Base-by-base conservation (phyloP, 2,329 filamentous ascomycete species). In the Paecilomyces niveus region DNA sequence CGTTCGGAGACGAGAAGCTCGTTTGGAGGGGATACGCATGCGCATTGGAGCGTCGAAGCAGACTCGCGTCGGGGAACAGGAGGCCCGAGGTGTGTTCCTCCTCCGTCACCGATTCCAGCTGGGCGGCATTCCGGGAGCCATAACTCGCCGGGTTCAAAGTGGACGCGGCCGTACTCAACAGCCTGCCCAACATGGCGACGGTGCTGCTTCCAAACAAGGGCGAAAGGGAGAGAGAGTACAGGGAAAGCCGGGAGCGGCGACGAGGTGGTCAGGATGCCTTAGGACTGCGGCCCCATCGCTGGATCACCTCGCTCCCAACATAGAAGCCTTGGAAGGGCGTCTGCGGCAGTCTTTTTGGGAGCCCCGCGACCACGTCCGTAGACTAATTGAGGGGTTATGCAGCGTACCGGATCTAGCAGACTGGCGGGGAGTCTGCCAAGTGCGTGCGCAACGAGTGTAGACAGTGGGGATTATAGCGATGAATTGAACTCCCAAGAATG, bases 11-110 rank as follows among this genome's bases (percentile, higher is more conserved):
- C 63, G 75, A 69, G 59, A 73, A 70, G 45, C 72, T 71, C 53
- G 75, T 72, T 62, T 75, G 76, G 21, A 75, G 67, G 59, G 73
- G 73, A 60, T 72, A 76, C n/a, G 71, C 71, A 63, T 74, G 71
- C 54, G 67, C 71, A 63, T 73, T 70, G 51, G 75, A 76, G 35
- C 70, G 73, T 57, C 74, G 72, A 57, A 76, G 74, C 13, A 74
- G 68, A 59, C 70, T 77, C 49, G 72, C 71, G 65, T 78, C 76
- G 33, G 78, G 78, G 61, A 78, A 80, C 56, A 80, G 68, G 53
- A 80, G 71, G 45, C 75, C 74, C 53, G 77, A 77, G 4, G 77
- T 80, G 62, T 80, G 77, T 61, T 78, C 76, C 63, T 80, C 78
- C 61, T 80, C 78, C 1, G 76, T 79, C 24, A 78, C 75, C 24